A percentile compares a stretch with the other conserved stretches of the same genome.
These are phyloP conservation scores for Harrya chromipes DNA, from an alignment of 768 basidiomycete species.

Conservation along the genomic window DNA sequence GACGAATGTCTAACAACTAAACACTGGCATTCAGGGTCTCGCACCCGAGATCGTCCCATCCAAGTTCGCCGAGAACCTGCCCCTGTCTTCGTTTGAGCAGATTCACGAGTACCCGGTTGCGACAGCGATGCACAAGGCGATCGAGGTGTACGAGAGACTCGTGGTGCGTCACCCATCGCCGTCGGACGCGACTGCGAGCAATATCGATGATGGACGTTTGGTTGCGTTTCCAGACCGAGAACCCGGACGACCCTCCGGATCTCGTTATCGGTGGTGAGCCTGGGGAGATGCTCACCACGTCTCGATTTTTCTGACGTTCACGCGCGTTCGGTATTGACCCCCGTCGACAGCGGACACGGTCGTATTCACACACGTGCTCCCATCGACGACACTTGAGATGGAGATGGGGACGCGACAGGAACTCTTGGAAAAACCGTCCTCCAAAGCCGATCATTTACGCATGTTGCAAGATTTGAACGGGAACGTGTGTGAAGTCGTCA, in stretches of 20 bases:
- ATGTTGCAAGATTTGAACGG: slow-evolving; percentile 91
- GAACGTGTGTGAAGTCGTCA: slow-evolving; percentile 85
- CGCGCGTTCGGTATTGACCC: too few species aligned
- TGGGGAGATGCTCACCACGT: too few species aligned
- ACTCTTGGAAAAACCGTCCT: slow-evolving; percentile 83
- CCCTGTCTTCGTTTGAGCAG: slow-evolving; percentile 62
- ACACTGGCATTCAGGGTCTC: slow-evolving; percentile 40
- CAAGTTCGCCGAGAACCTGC: slow-evolving; percentile 77
- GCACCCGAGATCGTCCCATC: slow-evolving; percentile 71
- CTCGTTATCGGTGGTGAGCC: slow-evolving; percentile 71
- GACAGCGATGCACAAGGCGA: slow-evolving; percentile 75
- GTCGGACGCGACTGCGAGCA: neutral
- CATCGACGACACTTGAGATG: slow-evolving; percentile 46
- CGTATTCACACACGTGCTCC: slow-evolving; percentile 76
- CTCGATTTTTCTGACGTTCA: too few species aligned
- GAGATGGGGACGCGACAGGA: slow-evolving; percentile 55
- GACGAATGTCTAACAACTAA: neutral
- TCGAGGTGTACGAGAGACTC: slow-evolving; percentile 85
- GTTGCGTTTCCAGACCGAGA: slow-evolving; percentile 34
- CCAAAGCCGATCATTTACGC: slow-evolving; percentile 76
- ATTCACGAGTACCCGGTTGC: slow-evolving; percentile 73
- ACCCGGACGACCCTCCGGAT: slow-evolving; percentile 71
- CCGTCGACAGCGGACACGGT: slow-evolving; percentile 80
- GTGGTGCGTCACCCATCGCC: slow-evolving; percentile 43
- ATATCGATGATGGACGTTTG: slow-evolving; percentile 2